A percentile compares a stretch with the other conserved stretches of the same genome.
These are phyloP conservation scores for Botryotinia convoluta DNA, from an alignment of 2,329 filamentous ascomycete genomes.

Conservation along the genomic window DNA sequence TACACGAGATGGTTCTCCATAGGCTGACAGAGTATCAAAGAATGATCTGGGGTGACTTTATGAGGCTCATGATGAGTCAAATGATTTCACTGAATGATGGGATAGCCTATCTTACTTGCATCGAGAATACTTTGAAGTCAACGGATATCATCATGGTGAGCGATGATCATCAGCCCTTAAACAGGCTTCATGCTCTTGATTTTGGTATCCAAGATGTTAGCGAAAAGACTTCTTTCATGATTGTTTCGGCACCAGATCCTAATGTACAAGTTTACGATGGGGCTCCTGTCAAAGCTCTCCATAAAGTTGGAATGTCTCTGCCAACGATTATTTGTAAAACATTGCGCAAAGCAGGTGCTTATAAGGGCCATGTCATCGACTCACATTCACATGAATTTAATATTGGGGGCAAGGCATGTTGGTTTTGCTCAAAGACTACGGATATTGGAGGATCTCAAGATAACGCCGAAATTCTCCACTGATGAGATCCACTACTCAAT, in stretches of 20 bases:
- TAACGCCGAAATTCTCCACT: neutral
- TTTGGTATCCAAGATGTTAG: conserved; percentile 8
- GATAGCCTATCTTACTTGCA: conserved; percentile 5
- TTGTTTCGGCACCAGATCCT: neutral
- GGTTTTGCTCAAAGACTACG: neutral
- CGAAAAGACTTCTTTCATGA: neutral
- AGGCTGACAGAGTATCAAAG: neutral
- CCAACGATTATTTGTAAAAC: neutral
- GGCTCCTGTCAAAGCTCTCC: neutral
- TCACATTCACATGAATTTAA: neutral
- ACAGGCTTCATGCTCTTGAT: neutral
- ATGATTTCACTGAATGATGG: conserved; percentile 13
- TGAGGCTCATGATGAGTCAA: conserved; percentile 13
- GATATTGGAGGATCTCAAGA: neutral
- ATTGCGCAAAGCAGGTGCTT: neutral
- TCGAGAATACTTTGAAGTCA: neutral
- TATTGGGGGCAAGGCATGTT: conserved; percentile 1
- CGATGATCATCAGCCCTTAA: neutral
- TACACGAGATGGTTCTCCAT: neutral
- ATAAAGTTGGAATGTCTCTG: conserved; percentile 12
- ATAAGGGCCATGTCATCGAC: neutral
- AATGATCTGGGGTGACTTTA: conserved; percentile 13
- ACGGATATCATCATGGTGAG: conserved; percentile 1
- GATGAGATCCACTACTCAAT: too few relatives aligned
- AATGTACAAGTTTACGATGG: neutral